These are phyloP conservation scores for Agrocybe praecox DNA, from an alignment of 768 basidiomycete species.

Conservation along the genomic window DNA sequence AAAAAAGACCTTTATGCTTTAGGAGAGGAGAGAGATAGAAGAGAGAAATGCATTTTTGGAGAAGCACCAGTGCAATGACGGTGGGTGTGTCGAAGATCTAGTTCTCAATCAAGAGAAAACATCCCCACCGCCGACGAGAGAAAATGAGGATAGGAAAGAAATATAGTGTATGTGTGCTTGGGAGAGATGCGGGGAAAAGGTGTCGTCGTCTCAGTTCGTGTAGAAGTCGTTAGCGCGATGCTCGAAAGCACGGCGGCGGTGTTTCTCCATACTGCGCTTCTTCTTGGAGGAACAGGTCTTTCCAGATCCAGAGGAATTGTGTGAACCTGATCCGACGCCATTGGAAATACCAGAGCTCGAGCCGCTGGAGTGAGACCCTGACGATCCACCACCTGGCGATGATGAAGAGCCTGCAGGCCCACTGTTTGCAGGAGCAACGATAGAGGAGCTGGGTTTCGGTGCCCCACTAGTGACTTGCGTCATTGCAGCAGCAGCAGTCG, in stretches of 20 bases:
- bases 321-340: not conserved
- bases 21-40: too few species aligned
- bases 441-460: not conserved
- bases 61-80: not conserved
- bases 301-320: not conserved
- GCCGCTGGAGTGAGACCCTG: not conserved
- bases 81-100: not conserved
- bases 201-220: constrained; percentile 10
- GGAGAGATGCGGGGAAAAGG: not conserved
- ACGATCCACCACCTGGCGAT: not conserved
- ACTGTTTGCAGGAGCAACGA: constrained; percentile 3
- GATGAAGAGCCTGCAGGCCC: not conserved
- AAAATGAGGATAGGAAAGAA: not conserved
- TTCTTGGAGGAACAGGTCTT: constrained; percentile 15
- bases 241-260: constrained; percentile 9
- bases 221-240: constrained; percentile 8
- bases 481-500: constrained; percentile 5
- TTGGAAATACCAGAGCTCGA: not conserved
- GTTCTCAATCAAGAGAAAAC: not conserved
- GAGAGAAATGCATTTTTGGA: not conserved
- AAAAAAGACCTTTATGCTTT: too few species aligned
- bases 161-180: not conserved
- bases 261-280: constrained; percentile 14
- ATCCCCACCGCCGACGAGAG: not conserved
- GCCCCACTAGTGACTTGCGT: constrained; percentile 3